Evolutionary conservation across 257 asterid species (phyloP), one percentile per base, ranked within the genome.

Genomic region (Cordia subcordata): DNA sequence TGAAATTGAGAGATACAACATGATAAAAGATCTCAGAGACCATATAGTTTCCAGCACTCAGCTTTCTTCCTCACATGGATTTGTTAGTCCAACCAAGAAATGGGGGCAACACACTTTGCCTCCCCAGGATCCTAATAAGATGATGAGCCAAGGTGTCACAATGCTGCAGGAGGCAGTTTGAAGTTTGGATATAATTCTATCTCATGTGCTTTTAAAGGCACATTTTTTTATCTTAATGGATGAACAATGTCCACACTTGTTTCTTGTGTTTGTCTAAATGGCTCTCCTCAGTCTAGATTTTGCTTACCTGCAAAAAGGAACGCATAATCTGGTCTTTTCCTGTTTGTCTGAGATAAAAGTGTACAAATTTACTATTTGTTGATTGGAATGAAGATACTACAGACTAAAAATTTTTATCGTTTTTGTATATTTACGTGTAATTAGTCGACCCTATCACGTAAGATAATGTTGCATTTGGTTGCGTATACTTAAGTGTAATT

Each of bases 1-100:
- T 19, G 97, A 91, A 58, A 73, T 85, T 40, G 86, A 87, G 81
- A 82, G 98, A 55, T 87, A 87, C 61, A 85, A 88, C 45, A 83
- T 88, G 92, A 91, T 91, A 55, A 85, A 87, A 66, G 85, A 91
- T 61, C 86, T 91, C 3, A 79, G 98, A 57, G 95, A 91, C 65
- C 95, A 87, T 46, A 80, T 85, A 13, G 98, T 90, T 0, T 87
- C 92, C n/a, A 74, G 78, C 69, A 73, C 92, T 0, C 82, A 73
- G 78, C 65, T 72, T 33, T 77, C 73, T 9, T 57, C 95, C 9
- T 72, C 86, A 52, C 80, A 73, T 74, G 85, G 67, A 60, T 67
- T 68, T 62, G 64, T 75, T 8, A 67, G 75, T 67, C 79, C 88
- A 3, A 58, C 63, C 45, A 62, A 55, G 57, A 64, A 64, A n/a